Evolutionary conservation across 345 rosid species (phyloP).

Genomic region (Acer yangbiense): DNA sequence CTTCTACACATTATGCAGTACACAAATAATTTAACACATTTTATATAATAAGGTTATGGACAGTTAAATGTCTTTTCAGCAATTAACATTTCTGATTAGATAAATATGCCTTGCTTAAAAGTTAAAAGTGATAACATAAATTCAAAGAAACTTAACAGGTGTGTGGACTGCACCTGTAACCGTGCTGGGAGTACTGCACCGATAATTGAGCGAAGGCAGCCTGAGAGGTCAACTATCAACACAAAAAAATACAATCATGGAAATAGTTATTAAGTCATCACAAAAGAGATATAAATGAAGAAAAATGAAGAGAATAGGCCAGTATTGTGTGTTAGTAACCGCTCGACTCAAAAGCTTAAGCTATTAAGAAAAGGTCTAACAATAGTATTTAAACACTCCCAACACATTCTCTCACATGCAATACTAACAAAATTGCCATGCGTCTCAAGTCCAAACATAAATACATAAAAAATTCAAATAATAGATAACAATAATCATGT

Average conservation of each 20-base stretch:
- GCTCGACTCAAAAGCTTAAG: too few relatives aligned
- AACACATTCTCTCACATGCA: too few relatives aligned
- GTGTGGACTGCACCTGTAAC: constrained; percentile 64
- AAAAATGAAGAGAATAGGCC: background rate
- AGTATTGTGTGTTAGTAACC: background rate
- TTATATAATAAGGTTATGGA: background rate
- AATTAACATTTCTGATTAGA: background rate
- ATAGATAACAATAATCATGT: too few relatives aligned
- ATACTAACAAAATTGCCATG: too few relatives aligned
- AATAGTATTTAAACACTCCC: too few relatives aligned
- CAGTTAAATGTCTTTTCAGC: background rate
- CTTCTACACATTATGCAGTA: background rate
- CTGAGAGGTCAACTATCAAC: constrained; percentile 65
- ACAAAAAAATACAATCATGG: constrained; percentile 25
- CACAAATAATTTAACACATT: background rate
- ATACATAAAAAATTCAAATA: too few relatives aligned
- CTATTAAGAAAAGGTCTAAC: too few relatives aligned
- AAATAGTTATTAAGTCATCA: constrained; percentile 23
- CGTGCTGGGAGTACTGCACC: constrained; percentile 61
- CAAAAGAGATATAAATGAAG: background rate
- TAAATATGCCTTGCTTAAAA: constrained; percentile 1
- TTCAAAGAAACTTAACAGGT: background rate
- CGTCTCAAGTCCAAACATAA: too few relatives aligned
- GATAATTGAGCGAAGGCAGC: constrained; percentile 78
- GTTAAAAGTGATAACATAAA: background rate